These are phyloP conservation scores for Breviolum minutum DNA, from an alignment of 73 alveolate species.

Conservation along the genomic window DNA sequence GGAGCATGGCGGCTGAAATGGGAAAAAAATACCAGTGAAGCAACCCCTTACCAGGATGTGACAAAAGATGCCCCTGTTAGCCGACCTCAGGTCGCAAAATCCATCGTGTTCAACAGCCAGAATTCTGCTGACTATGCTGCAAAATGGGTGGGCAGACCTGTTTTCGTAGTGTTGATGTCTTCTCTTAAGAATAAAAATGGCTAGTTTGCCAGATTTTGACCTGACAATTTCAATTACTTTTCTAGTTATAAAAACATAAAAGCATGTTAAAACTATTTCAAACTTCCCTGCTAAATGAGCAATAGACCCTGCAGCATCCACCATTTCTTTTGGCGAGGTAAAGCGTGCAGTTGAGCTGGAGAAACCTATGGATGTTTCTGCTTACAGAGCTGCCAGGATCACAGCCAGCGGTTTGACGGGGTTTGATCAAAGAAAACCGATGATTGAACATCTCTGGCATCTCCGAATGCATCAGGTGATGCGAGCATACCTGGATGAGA, in stretches of 20 bases:
- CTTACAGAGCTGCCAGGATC: not conserved
- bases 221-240: too few relatives aligned
- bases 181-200: too few relatives aligned
- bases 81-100: not conserved
- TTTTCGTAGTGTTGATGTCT: not conserved
- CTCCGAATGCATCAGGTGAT: not conserved
- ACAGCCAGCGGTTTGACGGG: not conserved
- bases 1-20: too few relatives aligned
- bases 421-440: not conserved
- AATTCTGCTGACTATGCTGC: conserved; percentile 35
- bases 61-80: not conserved
- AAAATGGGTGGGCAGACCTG: conserved; percentile 1
- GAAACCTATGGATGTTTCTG: not conserved
- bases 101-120: not conserved
- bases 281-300: not conserved
- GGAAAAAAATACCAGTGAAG: too few relatives aligned
- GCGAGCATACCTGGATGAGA: not conserved
- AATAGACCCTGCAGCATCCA: too few relatives aligned
- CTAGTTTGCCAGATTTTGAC: too few relatives aligned
- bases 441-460: not conserved
- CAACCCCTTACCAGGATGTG: too few relatives aligned
- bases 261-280: too few relatives aligned
- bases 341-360: not conserved
- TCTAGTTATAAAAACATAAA: too few relatives aligned
- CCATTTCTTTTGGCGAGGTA: not conserved